Evolutionary conservation across 768 basidiomycete genomes (phyloP).

Genomic region (Rhodotorula babjevae): DNA sequence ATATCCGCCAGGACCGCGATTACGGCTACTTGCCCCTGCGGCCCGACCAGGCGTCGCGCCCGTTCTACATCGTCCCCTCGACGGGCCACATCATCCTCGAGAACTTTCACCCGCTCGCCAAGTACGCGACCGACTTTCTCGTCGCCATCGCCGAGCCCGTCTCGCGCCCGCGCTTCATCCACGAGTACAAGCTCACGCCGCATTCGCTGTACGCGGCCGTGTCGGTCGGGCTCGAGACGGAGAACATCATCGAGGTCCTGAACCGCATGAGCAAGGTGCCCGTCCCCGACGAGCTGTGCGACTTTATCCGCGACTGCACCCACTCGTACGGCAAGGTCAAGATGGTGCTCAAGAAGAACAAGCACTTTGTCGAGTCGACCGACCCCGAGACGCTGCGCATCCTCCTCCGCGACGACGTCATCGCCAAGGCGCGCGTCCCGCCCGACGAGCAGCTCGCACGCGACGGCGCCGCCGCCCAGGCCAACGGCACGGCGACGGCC

Average conservation of each 20-base stretch:
- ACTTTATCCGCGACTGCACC: slow-evolving; percentile 87
- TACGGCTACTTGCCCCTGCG: slow-evolving; percentile 83
- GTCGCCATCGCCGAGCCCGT: slow-evolving; percentile 98
- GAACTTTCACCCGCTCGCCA: slow-evolving; percentile 94
- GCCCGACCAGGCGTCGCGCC: slow-evolving; percentile 81
- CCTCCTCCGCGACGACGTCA: slow-evolving; percentile 77
- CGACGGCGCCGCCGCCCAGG: not conserved
- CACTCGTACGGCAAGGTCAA: slow-evolving; percentile 97
- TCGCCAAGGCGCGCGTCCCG: slow-evolving; percentile 72
- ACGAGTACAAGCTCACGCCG: slow-evolving; percentile 97
- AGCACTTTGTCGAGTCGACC: slow-evolving; percentile 91
- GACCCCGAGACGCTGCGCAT: slow-evolving; percentile 88
- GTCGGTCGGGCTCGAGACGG: slow-evolving; percentile 93
- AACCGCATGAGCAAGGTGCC: slow-evolving; percentile 58
- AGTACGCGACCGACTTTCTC: slow-evolving; percentile 96
- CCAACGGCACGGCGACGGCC: slow-evolving; percentile 46
- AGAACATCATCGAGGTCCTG: slow-evolving; percentile 92
- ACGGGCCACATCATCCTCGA: slow-evolving; percentile 81
- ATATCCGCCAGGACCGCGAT: slow-evolving; percentile 50
- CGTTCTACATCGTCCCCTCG: slow-evolving; percentile 92
- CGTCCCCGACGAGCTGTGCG: slow-evolving; percentile 76
- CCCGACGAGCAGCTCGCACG: slow-evolving; percentile 27
- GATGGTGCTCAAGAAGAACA: slow-evolving; percentile 94
- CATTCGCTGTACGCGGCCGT: slow-evolving; percentile 98
- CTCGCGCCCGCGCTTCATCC: slow-evolving; percentile 96